These are phyloP conservation scores for Paxillus involutus DNA, from an alignment of 768 basidiomycete genomes.

Conservation along the genomic window DNA sequence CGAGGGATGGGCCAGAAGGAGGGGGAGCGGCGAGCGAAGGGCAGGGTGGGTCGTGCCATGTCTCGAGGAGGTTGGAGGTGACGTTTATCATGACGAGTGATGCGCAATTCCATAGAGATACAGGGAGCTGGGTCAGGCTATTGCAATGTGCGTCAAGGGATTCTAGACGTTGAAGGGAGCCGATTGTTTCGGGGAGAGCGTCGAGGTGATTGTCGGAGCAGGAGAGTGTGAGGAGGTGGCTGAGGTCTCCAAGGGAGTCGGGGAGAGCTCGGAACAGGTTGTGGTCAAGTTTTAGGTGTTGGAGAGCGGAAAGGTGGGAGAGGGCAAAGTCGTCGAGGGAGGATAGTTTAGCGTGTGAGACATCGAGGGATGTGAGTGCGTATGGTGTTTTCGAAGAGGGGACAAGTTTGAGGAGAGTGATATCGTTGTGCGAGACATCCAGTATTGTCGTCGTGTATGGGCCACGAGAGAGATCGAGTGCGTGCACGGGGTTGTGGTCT, in stretches of 20 bases:
- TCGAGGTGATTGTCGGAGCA: conserved; percentile 91
- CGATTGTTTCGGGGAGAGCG: conserved; percentile 73
- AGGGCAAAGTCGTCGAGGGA: conserved; percentile 75
- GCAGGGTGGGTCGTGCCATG: conserved; percentile 66
- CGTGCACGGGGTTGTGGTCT: conserved; percentile 81
- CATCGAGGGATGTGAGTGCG: conserved; percentile 73
- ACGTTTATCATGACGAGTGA: conserved; percentile 74
- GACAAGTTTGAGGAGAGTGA: conserved; percentile 70
- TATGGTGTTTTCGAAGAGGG: conserved; percentile 48
- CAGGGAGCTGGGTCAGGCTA: conserved; percentile 74
- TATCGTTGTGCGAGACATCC: conserved; percentile 85
- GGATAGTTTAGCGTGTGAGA: conserved; percentile 87
- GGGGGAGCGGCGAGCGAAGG: conserved; percentile 27
- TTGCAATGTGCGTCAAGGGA: conserved; percentile 90
- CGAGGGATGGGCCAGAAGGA: conserved; percentile 21
- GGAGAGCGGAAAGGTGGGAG: conserved; percentile 69
- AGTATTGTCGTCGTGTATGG: conserved; percentile 56
- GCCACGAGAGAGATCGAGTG: conserved; percentile 76
- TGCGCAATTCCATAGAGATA: conserved; percentile 80
- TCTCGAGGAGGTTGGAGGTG: conserved; percentile 81
- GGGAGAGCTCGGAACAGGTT: conserved; percentile 86
- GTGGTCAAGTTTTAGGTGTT: conserved; percentile 74
- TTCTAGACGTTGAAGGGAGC: conserved; percentile 70
- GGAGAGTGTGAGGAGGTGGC: conserved; percentile 67
- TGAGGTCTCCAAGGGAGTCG: conserved; percentile 76